phyloP scores from a whole-genome alignment of 2,329 filamentous ascomycete species.

The Xylaria sp. region DNA sequence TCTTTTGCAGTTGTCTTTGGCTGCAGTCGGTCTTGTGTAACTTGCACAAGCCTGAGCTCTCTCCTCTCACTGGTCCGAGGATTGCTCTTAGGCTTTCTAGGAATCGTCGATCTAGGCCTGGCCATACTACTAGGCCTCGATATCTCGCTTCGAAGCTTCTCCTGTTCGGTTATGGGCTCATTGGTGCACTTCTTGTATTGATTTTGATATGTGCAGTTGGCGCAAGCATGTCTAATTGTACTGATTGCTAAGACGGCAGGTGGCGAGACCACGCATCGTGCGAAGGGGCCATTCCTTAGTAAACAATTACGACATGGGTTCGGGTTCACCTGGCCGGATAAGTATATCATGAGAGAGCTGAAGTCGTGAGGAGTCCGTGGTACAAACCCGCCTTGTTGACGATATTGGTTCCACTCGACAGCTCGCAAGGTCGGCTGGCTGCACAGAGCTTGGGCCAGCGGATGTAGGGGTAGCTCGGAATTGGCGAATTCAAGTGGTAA shows the following conservation, averaged over 20 bases:
- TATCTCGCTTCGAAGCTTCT: slow-evolving; percentile 37
- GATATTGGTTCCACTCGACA: slow-evolving; percentile 47
- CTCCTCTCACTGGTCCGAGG: background rate
- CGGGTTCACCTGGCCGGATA: slow-evolving; percentile 46
- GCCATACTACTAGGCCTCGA: slow-evolving; percentile 21
- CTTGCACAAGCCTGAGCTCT: background rate
- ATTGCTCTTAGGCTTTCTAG: slow-evolving; percentile 33
- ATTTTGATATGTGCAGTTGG: slow-evolving; percentile 48
- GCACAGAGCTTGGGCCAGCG: slow-evolving; percentile 41
- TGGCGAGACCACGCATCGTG: slow-evolving; percentile 44
- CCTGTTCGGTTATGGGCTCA: slow-evolving; percentile 42
- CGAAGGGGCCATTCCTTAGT: slow-evolving; percentile 45
- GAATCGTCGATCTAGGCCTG: slow-evolving; percentile 18
- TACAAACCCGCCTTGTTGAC: slow-evolving; percentile 44
- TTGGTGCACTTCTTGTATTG: slow-evolving; percentile 48
- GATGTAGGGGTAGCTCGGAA: slow-evolving; percentile 34
- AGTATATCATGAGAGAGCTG: slow-evolving; percentile 47
- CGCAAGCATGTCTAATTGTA: slow-evolving; percentile 45
- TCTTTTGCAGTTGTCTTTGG: background rate
- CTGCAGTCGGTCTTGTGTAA: background rate
- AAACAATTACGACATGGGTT: slow-evolving; percentile 47
- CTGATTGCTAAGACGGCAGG: slow-evolving; percentile 42
- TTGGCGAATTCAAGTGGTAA: slow-evolving; percentile 41
- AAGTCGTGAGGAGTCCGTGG: slow-evolving; percentile 44
- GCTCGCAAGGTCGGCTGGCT: slow-evolving; percentile 41